A percentile compares a stretch with the other conserved stretches of the same genome.
Conservation (phyloP, 495 filamentous ascomycete species). For the Lindgomyces ingoldianus region DNA sequence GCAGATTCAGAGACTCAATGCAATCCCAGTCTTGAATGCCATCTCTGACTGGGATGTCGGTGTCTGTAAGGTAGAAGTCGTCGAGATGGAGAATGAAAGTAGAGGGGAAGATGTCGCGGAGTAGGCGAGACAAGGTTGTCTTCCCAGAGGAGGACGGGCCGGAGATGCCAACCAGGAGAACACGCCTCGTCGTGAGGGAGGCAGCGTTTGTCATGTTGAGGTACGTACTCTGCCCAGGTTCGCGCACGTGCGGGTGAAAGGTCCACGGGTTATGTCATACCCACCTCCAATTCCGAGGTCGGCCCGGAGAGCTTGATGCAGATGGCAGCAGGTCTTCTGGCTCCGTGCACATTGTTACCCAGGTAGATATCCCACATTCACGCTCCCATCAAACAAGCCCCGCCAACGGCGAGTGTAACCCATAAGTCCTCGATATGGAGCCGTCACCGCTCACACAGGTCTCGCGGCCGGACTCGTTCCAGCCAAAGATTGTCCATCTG, state of each 20-base stretch:
- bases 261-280: not conserved
- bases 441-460: constrained; percentile 92
- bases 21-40: constrained; percentile 88
- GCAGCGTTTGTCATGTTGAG: constrained; percentile 55
- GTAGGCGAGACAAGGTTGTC: constrained; percentile 48
- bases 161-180: constrained; percentile 69
- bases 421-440: constrained; percentile 60
- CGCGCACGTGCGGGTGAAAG: not conserved
- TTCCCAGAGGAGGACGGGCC: constrained; percentile 48
- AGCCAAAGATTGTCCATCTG: constrained; percentile 88
- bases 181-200: constrained; percentile 51
- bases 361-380: not conserved
- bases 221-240: no score
- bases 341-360: no score
- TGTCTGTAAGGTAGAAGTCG: constrained; percentile 84
- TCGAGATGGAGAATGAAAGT: constrained; percentile 87
- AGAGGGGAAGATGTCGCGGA: constrained; percentile 46
- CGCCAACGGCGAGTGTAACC: not conserved
- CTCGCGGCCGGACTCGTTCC: constrained; percentile 83
- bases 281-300: no score
- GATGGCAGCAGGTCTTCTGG: no score
- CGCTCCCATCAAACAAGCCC: no score
- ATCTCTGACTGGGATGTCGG: constrained; percentile 59
- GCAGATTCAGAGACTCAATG: constrained; percentile 67
- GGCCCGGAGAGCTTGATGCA: no score